These are phyloP conservation scores for Talaromyces adpressus DNA, from an alignment of 495 filamentous ascomycete species.

Conservation along the genomic window DNA sequence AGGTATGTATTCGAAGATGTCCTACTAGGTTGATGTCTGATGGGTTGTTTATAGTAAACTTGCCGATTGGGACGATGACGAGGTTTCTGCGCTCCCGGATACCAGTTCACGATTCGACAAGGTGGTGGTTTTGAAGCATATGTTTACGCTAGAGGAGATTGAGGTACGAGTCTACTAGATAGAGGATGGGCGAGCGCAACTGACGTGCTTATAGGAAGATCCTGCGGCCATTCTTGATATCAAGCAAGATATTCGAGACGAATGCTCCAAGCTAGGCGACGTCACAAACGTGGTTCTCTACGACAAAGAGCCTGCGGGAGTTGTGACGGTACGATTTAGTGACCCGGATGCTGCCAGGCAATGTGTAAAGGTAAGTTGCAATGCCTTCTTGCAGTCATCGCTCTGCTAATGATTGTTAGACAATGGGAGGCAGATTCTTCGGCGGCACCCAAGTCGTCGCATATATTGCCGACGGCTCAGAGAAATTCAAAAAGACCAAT, in stretches of 20 bases:
- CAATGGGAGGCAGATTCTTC: slow-evolving; percentile 80
- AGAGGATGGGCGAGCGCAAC: background rate
- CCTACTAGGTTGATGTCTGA: background rate
- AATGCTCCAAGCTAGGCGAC: slow-evolving; percentile 77
- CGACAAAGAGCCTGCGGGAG: slow-evolving; percentile 79
- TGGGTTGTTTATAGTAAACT: slow-evolving; percentile 54
- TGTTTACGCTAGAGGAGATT: slow-evolving; percentile 87
- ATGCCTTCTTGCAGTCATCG: too few species aligned
- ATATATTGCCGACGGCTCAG: slow-evolving; percentile 64
- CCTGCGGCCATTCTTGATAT: slow-evolving; percentile 79
- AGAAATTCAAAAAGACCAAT: slow-evolving; percentile 89
- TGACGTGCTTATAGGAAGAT: slow-evolving; percentile 54
- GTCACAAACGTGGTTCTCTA: slow-evolving; percentile 90
- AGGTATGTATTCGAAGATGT: slow-evolving; percentile 31
- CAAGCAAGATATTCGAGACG: slow-evolving; percentile 87
- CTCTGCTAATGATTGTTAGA: slow-evolving; percentile 19
- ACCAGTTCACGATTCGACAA: slow-evolving; percentile 63
- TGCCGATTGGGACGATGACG: slow-evolving; percentile 90
- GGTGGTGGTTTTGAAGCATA: slow-evolving; percentile 81
- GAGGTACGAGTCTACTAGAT: slow-evolving; percentile 33
- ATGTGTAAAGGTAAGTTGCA: slow-evolving; percentile 53
- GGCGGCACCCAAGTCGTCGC: slow-evolving; percentile 67
- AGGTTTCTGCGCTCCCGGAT: slow-evolving; percentile 51
- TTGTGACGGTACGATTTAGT: slow-evolving; percentile 75
- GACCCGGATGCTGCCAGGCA: slow-evolving; percentile 61